Base-by-base conservation (phyloP, 495 filamentous ascomycete genomes). In the Penicillium pulvis region DNA sequence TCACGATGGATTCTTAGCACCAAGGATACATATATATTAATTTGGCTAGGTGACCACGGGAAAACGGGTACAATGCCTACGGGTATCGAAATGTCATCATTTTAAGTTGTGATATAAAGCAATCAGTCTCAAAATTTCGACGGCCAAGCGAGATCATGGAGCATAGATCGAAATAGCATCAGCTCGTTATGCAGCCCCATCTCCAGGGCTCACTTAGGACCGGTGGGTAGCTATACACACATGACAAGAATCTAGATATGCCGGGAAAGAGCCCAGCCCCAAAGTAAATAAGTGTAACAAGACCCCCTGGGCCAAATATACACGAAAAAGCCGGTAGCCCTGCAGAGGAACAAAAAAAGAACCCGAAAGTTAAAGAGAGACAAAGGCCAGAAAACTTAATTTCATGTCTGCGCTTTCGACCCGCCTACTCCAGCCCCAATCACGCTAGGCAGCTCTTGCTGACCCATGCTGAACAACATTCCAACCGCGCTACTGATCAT, bases 361-460 rank as follows among this genome's bases (percentile, higher is more conserved):
- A 31, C 14, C 46, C 46, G 46, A 49, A 31, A 17, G 26, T 7
- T 10, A 24, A 10, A 36, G 7, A 52, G 4, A 52, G 9, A 41
- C 8, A 28, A 52, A 52, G 14, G 17, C 4, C n/a, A 23, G 17
- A 8, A 11, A 24, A 10, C 6, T 23, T 14, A n/a, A 6, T 17
- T 19, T 39, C 39, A 53, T 36, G 36, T 17, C n/a, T 41, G 39
- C 7, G 24, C 39, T 28, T 73, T 90, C 5, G 81, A 75, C 56
- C 82, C 76, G 45, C 84, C 86, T 33, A 97, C 91, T 43, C 92
- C 92, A 42, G 92, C 92, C 31, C 89, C 87, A 66, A 97, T 88
- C 12, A 96, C 92, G 67, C 90, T 88, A 4, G 92, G 92, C 63
- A 97, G 74, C 64, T 88, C 83, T 72, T 90, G 82, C 64, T 87